Percentiles rank a stretch among this genome's conserved stretches.
These are phyloP conservation scores for Fusarium cicatricum DNA, from an alignment of 2,329 filamentous ascomycete genomes.

Conservation along the genomic window DNA sequence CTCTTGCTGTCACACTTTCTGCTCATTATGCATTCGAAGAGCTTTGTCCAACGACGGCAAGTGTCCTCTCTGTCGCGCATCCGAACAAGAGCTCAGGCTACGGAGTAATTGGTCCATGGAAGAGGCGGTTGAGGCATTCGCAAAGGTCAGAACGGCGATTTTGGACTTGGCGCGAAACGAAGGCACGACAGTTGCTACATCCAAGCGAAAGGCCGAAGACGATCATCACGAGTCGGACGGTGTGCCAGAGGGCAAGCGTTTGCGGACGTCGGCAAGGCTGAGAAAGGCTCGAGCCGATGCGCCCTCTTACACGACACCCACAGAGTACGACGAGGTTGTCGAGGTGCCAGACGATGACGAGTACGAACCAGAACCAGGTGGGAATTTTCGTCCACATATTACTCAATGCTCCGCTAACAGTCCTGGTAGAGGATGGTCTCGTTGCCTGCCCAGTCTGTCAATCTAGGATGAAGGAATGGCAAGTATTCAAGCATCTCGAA, in stretches of 20 bases:
- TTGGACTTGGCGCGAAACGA: conserved; percentile 68
- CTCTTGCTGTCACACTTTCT: conserved; percentile 94
- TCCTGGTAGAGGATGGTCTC: conserved; percentile 70
- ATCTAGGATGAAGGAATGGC: conserved; percentile 78
- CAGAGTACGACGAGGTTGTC: conserved; percentile 36
- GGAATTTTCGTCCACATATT: neutral
- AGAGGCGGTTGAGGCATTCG: conserved; percentile 84
- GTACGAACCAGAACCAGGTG: conserved; percentile 43
- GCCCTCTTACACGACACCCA: conserved; percentile 28
- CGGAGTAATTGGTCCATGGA: conserved; percentile 85
- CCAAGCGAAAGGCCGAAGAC: conserved; percentile 62
- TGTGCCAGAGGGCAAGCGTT: conserved; percentile 54
- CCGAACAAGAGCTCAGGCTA: conserved; percentile 85
- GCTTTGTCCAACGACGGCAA: conserved; percentile 84
- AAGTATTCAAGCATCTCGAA: conserved; percentile 85
- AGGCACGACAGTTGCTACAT: conserved; percentile 19
- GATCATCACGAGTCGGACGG: conserved; percentile 42
- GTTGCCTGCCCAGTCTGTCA: conserved; percentile 86
- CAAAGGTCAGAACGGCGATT: conserved; percentile 67
- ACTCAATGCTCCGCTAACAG: conserved; percentile 16
- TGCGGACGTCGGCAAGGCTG: conserved; percentile 61
- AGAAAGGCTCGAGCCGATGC: conserved; percentile 54
- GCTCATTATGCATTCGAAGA: conserved; percentile 91
- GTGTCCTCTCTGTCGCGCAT: conserved; percentile 83
- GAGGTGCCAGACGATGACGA: conserved; percentile 43